Evolutionary conservation across 2,329 filamentous ascomycete genomes (phyloP).

Genomic region (Verticillium tricorpus): DNA sequence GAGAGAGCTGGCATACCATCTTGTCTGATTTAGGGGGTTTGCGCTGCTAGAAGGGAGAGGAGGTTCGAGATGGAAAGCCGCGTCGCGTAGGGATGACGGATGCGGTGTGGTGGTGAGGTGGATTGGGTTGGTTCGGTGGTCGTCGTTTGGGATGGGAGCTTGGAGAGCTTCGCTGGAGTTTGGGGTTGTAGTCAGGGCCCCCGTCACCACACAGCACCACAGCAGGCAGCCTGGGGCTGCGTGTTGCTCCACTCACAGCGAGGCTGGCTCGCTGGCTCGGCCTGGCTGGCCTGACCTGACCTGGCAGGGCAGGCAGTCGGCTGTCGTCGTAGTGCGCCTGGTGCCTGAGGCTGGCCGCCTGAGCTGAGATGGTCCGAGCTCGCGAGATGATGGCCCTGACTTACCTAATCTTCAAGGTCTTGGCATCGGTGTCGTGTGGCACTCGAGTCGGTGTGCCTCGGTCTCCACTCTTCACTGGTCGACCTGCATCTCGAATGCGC

Average conservation of each 20-base stretch:
- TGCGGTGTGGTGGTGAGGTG: not conserved
- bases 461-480: not conserved
- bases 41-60: not conserved
- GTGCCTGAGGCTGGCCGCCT: not conserved
- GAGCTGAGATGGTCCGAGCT: no score
- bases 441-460: not conserved
- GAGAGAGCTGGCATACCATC: not conserved
- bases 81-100: not conserved
- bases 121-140: not conserved
- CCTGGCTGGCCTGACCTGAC: no score
- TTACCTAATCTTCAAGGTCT: conserved; percentile 1
- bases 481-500: not conserved
- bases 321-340: not conserved
- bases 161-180: not conserved
- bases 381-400: no score
- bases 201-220: not conserved
- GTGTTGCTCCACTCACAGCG: conserved; percentile 19
- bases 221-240: conserved; percentile 39
- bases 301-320: no score
- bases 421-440: not conserved
- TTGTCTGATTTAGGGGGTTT: not conserved
- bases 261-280: not conserved
- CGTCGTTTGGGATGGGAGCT: not conserved
- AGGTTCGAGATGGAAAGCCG: not conserved
- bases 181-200: not conserved